Evolutionary conservation across 176 grass and related monocot species (phyloP), one percentile per base, ranked within the genome.

Genomic region (Saccharum spontaneum): DNA sequence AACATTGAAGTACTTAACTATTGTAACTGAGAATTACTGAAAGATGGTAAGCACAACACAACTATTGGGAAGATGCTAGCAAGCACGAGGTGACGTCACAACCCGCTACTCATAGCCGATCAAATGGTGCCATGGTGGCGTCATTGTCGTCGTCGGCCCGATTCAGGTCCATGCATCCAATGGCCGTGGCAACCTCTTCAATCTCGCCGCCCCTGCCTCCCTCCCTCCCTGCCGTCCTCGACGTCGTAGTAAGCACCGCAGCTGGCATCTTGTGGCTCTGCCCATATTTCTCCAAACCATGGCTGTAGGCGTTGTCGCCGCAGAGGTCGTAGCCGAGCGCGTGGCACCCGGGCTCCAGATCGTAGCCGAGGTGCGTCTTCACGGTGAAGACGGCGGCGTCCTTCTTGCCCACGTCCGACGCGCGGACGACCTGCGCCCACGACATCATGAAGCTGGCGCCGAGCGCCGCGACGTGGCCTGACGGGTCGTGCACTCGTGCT

Each of bases 321-420:
- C 79, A 83, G 43, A 96, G 59, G 41, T 96, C 84, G 44, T 91
- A 96, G 1, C 94, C 91, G 7, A 89, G 73, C 6, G 89, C 89
- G 6, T 80, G 57, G 68, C 93, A 91, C 6, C 94, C 94, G 0
- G 91, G 73, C 55, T 85, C 64, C 37, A 93, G 73, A 4, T 88
- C 72, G 73, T 83, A 87, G 2, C 94, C 91, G n/a, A 96, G 82
- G 73, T 93, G 94, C 22, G 91, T 96, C 54, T 78, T 87, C 20
- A 96, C 82, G 8, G 82, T 91, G 49, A 93, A 87, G 8, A 93
- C 45, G 48, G 48, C 48, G 48, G 50, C 83, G 40, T 92, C 84
- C 14, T 77, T 92, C 63, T 83, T 93, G 36, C 89, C 87, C 10
- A 96, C 87, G 63, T 96, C 94, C 1, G 89, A 89, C 40, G 76